Evolutionary conservation across 2,329 filamentous ascomycete genomes (phyloP).

Genomic region (Boeremia exigua): DNA sequence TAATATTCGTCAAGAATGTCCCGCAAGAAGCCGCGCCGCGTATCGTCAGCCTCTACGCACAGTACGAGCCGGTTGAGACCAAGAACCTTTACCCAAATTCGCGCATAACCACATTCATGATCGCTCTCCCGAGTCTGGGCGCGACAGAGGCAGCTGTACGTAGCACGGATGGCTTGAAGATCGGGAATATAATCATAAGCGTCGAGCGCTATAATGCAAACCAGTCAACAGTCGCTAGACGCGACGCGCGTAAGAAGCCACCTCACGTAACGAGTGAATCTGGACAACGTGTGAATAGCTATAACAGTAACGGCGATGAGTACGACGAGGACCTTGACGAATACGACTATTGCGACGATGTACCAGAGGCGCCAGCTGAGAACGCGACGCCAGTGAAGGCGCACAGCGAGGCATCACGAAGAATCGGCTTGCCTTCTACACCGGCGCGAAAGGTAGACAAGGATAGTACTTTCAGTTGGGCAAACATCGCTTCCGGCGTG

Average conservation of each 20-base stretch:
- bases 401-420: not conserved
- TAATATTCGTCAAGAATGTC: slow-evolving; percentile 31
- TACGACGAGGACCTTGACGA: not conserved
- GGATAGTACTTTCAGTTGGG: slow-evolving; percentile 1
- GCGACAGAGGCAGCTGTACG: slow-evolving; percentile 8
- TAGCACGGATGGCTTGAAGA: slow-evolving; percentile 12
- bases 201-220: slow-evolving; percentile 25
- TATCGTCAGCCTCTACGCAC: slow-evolving; percentile 10
- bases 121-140: slow-evolving; percentile 16
- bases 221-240: slow-evolving; percentile 15
- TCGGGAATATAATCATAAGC: slow-evolving; percentile 20
- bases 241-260: not conserved
- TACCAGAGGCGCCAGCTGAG: not conserved
- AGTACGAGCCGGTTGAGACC: slow-evolving; percentile 17
- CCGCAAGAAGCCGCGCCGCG: slow-evolving; percentile 13
- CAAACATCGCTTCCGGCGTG: not conserved
- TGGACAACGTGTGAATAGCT: not conserved
- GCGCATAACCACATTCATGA: slow-evolving; percentile 24
- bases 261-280: not conserved
- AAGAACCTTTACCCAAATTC: slow-evolving; percentile 25
- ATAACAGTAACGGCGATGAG: not conserved
- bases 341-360: not conserved
- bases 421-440: not conserved
- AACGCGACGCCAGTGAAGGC: not conserved
- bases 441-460: not conserved